Percentiles rank a stretch among this genome's conserved stretches.
phyloP scores from a whole-genome alignment of 768 basidiomycete genomes.

The Pleurotus salmoneostramineus region DNA sequence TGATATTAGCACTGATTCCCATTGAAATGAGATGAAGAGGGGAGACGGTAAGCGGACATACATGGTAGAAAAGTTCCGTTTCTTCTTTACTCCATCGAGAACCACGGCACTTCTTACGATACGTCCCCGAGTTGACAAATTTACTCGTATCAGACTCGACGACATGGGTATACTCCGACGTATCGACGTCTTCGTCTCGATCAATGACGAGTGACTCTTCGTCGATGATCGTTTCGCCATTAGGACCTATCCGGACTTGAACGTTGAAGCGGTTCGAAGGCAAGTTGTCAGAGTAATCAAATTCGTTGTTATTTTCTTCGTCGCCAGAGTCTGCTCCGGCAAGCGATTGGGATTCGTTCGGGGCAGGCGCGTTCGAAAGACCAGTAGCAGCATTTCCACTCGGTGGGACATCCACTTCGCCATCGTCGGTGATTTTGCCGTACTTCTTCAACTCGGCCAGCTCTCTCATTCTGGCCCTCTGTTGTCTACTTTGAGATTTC shows the following conservation, averaged over 20 bases:
- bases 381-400: conserved; percentile 3
- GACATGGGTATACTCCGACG: conserved; percentile 69
- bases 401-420: conserved; percentile 18
- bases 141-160: conserved; percentile 81
- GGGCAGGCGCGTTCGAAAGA: conserved; percentile 7
- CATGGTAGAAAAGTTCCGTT: conserved; percentile 85
- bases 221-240: conserved; percentile 84
- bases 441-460: conserved; percentile 75
- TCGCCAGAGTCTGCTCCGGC: conserved; percentile 22
- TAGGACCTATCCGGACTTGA: conserved; percentile 84
- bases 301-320: conserved; percentile 47
- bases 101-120: conserved; percentile 76
- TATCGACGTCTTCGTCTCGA: conserved; percentile 62
- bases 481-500: conserved; percentile 68
- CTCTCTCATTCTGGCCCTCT: conserved; percentile 56
- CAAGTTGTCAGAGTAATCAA: conserved; percentile 67
- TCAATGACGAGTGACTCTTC: conserved; percentile 83
- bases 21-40: conserved; percentile 1
- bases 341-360: not conserved
- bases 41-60: conserved; percentile 32
- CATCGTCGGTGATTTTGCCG: conserved; percentile 51
- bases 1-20: conserved; percentile 9
- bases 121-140: conserved; percentile 82
- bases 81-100: conserved; percentile 89
- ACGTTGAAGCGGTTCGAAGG: conserved; percentile 73